Evolutionary conservation across 192 early-diverging fungal genomes (phyloP), one percentile per base, ranked within the genome.

Genomic region (Geranomyces variabilis): DNA sequence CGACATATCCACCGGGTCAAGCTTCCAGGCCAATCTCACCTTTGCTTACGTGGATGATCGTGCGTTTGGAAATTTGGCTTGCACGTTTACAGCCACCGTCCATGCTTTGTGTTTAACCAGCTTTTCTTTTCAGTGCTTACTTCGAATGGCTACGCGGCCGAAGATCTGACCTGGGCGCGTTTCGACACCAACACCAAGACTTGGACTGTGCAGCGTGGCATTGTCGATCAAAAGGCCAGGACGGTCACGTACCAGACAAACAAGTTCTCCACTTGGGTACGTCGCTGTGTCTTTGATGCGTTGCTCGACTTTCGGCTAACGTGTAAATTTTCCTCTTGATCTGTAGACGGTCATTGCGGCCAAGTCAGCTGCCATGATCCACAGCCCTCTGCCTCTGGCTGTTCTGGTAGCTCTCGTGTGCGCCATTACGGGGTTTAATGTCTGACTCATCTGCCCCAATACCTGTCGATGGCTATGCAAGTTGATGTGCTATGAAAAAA

Each of bases 231-330:
- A 7, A 33, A 2, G 21, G 29, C 59, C 17, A 62, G 24, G 59
- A 33, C 31, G 28, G 59, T 62, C 28, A 26, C 28, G 29, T 62
- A 36, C 59, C 22, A 19, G 28, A 62, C 59, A 9, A 8, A 2
- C 29, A 2, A 62, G 29, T 62, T 62, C 19, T 62, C 59, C 17
- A 33, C 59, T 26, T 62, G 59, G 57, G 57, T 58, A n/a, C n/a
- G n/a, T n/a, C n/a, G n/a, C n/a, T n/a, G n/a, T n/a, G n/a, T n/a
- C n/a, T n/a, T n/a, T n/a, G n/a, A n/a, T n/a, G n/a, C n/a, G n/a
- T n/a, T n/a, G n/a, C n/a, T n/a, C n/a, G n/a, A n/a, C n/a, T n/a
- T n/a, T n/a, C n/a, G n/a, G n/a, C n/a, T n/a, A n/a, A n/a, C n/a
- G n/a, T n/a, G n/a, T n/a, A n/a, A n/a, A n/a, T n/a, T n/a, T n/a